phyloP scores from a whole-genome alignment of 371 early-diverging fungal species.

The Mucor racemosus region DNA sequence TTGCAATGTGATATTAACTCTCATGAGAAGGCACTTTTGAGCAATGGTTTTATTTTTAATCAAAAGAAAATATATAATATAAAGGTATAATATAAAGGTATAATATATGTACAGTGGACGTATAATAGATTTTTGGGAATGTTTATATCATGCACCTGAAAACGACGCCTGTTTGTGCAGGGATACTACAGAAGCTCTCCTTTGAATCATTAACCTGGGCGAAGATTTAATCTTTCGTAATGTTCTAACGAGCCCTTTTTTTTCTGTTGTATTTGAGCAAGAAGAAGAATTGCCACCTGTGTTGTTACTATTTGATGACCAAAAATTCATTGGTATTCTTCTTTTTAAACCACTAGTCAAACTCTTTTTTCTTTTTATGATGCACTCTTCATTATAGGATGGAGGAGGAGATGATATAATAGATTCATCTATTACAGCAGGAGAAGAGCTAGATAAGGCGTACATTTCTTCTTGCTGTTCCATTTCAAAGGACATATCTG shows the following conservation, averaged over 20 bases:
- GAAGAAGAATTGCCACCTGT: not conserved
- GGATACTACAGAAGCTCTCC: constrained; percentile 19
- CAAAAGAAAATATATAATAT: not conserved
- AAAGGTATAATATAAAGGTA: too few relatives aligned
- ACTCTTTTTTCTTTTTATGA: not conserved
- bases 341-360: not conserved
- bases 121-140: constrained; percentile 8
- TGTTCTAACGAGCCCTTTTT: constrained; percentile 2
- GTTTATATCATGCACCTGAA: constrained; percentile 12
- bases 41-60: not conserved
- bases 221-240: constrained; percentile 20
- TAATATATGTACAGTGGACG: constrained; percentile 3
- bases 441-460: not conserved
- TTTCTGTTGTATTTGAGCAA: not conserved
- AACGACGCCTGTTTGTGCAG: constrained; percentile 19
- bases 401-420: constrained; percentile 3
- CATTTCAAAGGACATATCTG: constrained; percentile 2
- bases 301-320: not conserved
- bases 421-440: not conserved
- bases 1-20: not conserved
- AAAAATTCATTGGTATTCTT: not conserved
- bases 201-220: constrained; percentile 16
- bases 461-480: constrained; percentile 8
- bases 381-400: constrained; percentile 7
- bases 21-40: not conserved